Conservation (phyloP, 169 alveolate genomes). For the Miamiensis avidus region DNA sequence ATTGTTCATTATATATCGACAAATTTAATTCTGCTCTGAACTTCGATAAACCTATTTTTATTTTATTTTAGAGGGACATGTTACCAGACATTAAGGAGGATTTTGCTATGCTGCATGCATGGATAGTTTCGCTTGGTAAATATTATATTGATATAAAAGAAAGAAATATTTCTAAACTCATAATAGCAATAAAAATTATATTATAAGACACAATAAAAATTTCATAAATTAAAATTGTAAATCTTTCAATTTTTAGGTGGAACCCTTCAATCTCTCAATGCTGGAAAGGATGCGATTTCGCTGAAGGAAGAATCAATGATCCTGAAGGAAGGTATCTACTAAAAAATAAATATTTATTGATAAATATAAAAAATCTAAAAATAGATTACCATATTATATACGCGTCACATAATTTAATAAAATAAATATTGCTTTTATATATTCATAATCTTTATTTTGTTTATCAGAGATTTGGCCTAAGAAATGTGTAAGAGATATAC, state of each 20-base stretch:
- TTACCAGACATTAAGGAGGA: conserved; percentile 61
- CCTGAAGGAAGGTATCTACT: conserved; percentile 40
- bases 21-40: no score
- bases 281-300: conserved; percentile 74
- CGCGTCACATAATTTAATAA: not conserved
- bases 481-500: conserved; percentile 74
- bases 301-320: conserved; percentile 65
- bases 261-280: conserved; percentile 66
- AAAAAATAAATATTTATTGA: not conserved
- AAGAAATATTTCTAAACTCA: no score
- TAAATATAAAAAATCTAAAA: not conserved
- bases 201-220: no score
- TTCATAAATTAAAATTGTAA: not conserved
- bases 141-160: no score
- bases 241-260: conserved; percentile 28
- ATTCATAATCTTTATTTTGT: not conserved
- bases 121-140: conserved; percentile 70
- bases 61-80: conserved; percentile 54
- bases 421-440: not conserved
- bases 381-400: not conserved
- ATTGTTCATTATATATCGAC: no score
- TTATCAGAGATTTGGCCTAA: conserved; percentile 58
- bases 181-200: no score
- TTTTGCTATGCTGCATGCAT: conserved; percentile 75
- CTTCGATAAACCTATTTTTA: no score